phyloP scores from a whole-genome alignment of 352 stramenopile species.

The Globisporangium camurandrum region DNA sequence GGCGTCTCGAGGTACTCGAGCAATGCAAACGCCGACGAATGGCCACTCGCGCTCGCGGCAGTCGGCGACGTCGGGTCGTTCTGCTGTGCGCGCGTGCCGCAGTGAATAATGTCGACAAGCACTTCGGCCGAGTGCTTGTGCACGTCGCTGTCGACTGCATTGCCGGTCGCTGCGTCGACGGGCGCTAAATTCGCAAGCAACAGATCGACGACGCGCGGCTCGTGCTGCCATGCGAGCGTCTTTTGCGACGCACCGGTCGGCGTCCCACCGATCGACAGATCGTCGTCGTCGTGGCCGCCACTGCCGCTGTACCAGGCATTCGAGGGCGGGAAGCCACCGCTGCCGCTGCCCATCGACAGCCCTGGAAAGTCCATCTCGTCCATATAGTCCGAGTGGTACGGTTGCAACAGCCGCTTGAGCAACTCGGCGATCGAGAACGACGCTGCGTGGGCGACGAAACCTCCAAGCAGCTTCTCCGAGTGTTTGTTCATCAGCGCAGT shows the following conservation, averaged over 20 bases:
- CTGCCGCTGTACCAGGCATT: constrained; percentile 69
- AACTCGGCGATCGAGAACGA: constrained; percentile 80
- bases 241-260: constrained; percentile 60
- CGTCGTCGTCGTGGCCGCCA: constrained; percentile 55
- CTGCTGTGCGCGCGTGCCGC: constrained; percentile 64
- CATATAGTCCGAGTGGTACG: constrained; percentile 80
- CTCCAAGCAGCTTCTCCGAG: constrained; percentile 55
- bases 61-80: constrained; percentile 57
- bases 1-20: constrained; percentile 76
- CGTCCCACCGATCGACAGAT: constrained; percentile 49
- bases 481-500: constrained; percentile 79
- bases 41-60: too few relatives aligned
- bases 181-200: constrained; percentile 48
- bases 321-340: constrained; percentile 56
- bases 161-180: constrained; percentile 20
- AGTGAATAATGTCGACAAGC: constrained; percentile 83
- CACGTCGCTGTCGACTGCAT: constrained; percentile 51
- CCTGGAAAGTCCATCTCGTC: constrained; percentile 84
- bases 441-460: constrained; percentile 54
- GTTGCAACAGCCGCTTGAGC: constrained; percentile 77
- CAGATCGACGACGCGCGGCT: constrained; percentile 62
- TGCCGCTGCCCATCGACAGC: too few relatives aligned
- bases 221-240: constrained; percentile 63
- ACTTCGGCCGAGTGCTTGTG: constrained; percentile 83
- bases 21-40: constrained; percentile 47